Percentiles rank a stretch among this genome's conserved stretches.
Conservation (phyloP, 129 eudicot genomes). For the Artemisia tridentata region DNA sequence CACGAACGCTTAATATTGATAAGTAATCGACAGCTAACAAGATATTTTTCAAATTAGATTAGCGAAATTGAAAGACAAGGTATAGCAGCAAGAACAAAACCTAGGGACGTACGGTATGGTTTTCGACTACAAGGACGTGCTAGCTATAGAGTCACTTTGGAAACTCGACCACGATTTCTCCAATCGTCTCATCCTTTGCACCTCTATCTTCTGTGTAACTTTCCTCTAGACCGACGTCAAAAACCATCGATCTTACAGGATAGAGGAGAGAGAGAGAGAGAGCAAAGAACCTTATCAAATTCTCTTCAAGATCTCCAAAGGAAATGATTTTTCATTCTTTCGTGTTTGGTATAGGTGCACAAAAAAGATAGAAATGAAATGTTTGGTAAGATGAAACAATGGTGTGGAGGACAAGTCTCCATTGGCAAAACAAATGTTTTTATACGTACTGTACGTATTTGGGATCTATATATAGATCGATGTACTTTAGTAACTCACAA, state of each 20-base stretch:
- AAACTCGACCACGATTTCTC: slow-evolving; percentile 38
- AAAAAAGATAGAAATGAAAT: neutral
- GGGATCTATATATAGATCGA: too few relatives aligned
- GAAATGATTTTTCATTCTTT: slow-evolving; percentile 3
- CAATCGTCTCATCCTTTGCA: slow-evolving; percentile 40
- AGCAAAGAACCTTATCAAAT: slow-evolving; percentile 18
- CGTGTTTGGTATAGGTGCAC: slow-evolving; percentile 17
- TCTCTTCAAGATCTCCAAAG: neutral
- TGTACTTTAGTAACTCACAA: too few relatives aligned
- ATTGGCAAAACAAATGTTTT: neutral
- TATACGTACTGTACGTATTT: neutral
- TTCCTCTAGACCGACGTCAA: slow-evolving; percentile 35
- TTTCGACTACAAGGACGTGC: slow-evolving; percentile 52
- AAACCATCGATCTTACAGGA: slow-evolving; percentile 26
- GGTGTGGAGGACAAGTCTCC: slow-evolving; percentile 19
- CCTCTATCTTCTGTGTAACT: slow-evolving; percentile 44
- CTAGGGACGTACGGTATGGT: slow-evolving; percentile 55
- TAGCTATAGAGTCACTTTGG: slow-evolving; percentile 21
- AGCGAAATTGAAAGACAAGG: neutral
- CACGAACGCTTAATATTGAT: neutral
- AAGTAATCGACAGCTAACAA: too few relatives aligned
- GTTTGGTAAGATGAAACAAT: slow-evolving; percentile 17
- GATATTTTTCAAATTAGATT: too few relatives aligned
- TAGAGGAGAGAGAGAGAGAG: slow-evolving; percentile 22
- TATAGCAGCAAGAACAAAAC: slow-evolving; percentile 54